phyloP scores from a whole-genome alignment of 495 filamentous ascomycete species.

The Xylaria castorea region DNA sequence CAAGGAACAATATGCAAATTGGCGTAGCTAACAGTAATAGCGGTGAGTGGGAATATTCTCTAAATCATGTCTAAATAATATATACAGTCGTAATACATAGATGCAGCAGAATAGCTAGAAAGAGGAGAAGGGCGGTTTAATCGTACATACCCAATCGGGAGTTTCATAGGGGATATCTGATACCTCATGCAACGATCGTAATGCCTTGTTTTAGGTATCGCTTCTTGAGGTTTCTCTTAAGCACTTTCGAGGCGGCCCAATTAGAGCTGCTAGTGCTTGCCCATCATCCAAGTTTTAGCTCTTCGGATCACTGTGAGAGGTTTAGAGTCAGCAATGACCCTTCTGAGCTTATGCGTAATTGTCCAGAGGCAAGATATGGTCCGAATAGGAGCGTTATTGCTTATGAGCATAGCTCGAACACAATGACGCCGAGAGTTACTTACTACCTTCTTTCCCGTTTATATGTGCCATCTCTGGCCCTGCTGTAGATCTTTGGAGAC shows the following conservation, averaged over 20 bases:
- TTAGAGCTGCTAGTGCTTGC: background rate
- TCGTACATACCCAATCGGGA: background rate
- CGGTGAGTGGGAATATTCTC: background rate
- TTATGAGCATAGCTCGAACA: background rate
- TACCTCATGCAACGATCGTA: background rate
- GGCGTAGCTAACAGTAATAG: background rate
- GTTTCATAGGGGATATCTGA: background rate
- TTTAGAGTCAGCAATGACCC: background rate
- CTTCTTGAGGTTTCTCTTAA: background rate
- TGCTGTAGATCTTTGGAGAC: slow-evolving; percentile 18
- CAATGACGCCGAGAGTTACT: background rate
- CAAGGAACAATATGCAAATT: background rate
- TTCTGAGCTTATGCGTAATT: background rate
- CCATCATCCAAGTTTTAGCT: slow-evolving; percentile 24
- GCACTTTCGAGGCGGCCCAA: background rate
- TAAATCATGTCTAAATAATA: background rate
- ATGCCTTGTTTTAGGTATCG: background rate
- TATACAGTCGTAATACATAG: background rate
- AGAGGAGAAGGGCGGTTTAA: background rate
- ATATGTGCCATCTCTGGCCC: background rate
- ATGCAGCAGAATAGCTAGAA: background rate
- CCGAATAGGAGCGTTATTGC: background rate
- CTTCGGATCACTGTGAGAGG: slow-evolving; percentile 3
- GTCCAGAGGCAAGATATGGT: background rate
- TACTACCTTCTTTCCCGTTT: slow-evolving; percentile 10